Evolutionary conservation across 2,329 filamentous ascomycete species (phyloP), one percentile per base, ranked within the genome.

Genomic region (Sclerotinia trifoliorum): DNA sequence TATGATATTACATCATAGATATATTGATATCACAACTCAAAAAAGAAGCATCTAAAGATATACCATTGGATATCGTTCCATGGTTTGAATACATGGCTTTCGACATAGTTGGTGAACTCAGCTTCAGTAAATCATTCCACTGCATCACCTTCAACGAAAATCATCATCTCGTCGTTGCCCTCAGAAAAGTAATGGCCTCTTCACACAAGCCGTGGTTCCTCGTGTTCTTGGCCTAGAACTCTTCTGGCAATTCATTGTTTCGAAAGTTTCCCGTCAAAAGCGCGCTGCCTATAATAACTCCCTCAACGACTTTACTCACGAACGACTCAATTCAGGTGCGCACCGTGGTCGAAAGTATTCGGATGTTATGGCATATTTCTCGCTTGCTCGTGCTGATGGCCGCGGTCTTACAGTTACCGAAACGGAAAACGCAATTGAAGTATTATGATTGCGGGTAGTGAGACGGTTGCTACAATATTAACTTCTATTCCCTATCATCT

Each of bases 41-140:
- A 52, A 51, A 17, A 10, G 61, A 52, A 26, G 48, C n/a, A 19
- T 51, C 29, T 8, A 44, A 64, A 19, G 24, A 42, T 11, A 29
- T 7, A 1, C 21, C 21, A 1, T 15, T 65, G 1, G 35, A 65
- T 26, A 15, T 52, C 15, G 24, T 63, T 11, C 7, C 29, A 5
- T 65, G 49, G n/a, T 65, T 54, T 29, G n/a, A 46, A 21, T 65
- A 54, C 15, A 10, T 26, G 3, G 24, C 35, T n/a, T 65, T 65
- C 17, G 49, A 65, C 7, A 65, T 55, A 6, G 17, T 65, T 19
- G 32, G 35, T 6, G 49, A 65, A 6, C 35, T 65, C 17, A 21
- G 2, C 48, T 65, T 65, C 10, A n/a, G 62, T n/a, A 32, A 65
- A 15, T 52, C 49, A 6, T 65, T 55, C 15, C 29, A 24, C 5